phyloP scores from a whole-genome alignment of 225 moss, liverwort and hornwort genomes.

The Marchantia paleacea region DNA sequence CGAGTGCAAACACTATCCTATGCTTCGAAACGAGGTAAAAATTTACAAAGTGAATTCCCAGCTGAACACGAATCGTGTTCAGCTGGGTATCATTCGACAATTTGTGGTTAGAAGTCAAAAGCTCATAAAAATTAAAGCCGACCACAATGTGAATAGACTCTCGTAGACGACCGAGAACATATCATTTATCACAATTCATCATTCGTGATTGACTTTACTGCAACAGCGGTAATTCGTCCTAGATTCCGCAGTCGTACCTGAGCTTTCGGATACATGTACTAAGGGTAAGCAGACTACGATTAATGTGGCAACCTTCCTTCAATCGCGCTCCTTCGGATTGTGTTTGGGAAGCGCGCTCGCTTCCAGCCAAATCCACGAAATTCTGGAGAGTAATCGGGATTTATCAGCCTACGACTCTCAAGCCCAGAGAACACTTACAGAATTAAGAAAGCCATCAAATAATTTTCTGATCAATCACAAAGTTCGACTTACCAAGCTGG shows the following conservation, averaged over 20 bases:
- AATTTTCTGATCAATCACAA: not conserved
- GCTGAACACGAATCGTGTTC: no score
- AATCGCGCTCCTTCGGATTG: slow-evolving; percentile 80
- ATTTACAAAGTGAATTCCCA: no score
- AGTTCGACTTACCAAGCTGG: slow-evolving; percentile 64
- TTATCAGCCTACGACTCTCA: not conserved
- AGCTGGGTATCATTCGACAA: no score
- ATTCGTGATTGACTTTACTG: no score
- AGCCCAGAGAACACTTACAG: not conserved
- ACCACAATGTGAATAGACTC: no score
- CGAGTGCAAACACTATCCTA: no score
- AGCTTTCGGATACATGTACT: slow-evolving; percentile 98
- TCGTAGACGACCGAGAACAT: no score
- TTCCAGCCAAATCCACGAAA: slow-evolving; percentile 98
- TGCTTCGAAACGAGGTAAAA: no score
- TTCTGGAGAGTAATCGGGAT: slow-evolving; percentile 42
- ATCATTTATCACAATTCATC: no score
- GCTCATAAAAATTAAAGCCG: no score
- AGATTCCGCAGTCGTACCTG: slow-evolving; percentile 39
- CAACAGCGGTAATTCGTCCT: no score
- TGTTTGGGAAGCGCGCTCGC: slow-evolving; percentile 97
- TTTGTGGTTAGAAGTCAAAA: no score
- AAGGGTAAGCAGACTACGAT: slow-evolving; percentile 89
- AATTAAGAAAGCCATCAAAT: not conserved
- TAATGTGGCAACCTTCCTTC: slow-evolving; percentile 96